Evolutionary conservation across 1,284 basidiomycete genomes (phyloP).

Genomic region (Cutaneotrichosporon curvatum): DNA sequence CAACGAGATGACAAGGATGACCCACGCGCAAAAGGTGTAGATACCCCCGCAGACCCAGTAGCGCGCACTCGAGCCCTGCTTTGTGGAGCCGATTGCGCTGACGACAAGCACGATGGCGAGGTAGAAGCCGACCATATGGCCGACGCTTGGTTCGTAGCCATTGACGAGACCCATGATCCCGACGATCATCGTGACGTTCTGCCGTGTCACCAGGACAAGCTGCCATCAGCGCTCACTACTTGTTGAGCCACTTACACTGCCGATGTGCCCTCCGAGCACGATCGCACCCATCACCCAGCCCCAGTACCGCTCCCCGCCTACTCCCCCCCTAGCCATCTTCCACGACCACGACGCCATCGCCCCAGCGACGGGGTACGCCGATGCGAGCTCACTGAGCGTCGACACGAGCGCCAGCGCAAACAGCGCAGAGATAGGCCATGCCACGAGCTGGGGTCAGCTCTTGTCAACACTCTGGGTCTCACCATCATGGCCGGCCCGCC

Average conservation of each 20-base stretch:
- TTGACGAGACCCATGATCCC: constrained; percentile 37
- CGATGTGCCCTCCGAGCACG: constrained; percentile 43
- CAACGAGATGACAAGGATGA: constrained; percentile 35
- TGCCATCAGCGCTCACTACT: neutral
- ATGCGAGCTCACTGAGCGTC: constrained; percentile 40
- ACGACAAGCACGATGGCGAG: constrained; percentile 33
- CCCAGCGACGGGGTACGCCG: constrained; percentile 44
- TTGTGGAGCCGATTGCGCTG: constrained; percentile 33
- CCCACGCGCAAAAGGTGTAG: constrained; percentile 24
- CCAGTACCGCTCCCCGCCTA: constrained; percentile 43
- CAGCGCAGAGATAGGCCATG: constrained; percentile 42
- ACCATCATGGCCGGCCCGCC: constrained; percentile 44
- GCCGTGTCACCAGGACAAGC: constrained; percentile 36
- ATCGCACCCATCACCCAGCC: constrained; percentile 43
- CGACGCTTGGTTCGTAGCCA: constrained; percentile 23
- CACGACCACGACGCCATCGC: constrained; percentile 46
- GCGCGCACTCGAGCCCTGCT: constrained; percentile 33
- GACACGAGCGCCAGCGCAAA: constrained; percentile 35
- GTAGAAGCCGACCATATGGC: constrained; percentile 39
- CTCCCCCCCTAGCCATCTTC: constrained; percentile 39
- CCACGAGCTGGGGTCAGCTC: constrained; percentile 37
- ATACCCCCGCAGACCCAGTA: constrained; percentile 36
- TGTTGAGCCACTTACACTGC: constrained; percentile 28
- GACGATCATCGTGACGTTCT: constrained; percentile 32
- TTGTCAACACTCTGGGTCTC: no score